Evolutionary conservation across 306 rosid genomes (phyloP).

Genomic region (Malus sieversii): DNA sequence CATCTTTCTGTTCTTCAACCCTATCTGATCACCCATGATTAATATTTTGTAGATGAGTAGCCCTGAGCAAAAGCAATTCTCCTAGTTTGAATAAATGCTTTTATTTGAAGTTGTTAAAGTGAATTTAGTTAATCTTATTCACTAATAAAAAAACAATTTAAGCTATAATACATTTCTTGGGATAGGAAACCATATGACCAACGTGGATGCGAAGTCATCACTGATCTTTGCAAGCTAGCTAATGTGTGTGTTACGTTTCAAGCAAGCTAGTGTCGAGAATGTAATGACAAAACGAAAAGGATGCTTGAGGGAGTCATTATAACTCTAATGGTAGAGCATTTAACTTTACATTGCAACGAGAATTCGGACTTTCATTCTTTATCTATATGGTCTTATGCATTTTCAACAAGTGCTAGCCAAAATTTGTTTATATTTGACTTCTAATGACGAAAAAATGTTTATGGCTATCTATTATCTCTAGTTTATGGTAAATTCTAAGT

Average conservation of each 20-base stretch:
- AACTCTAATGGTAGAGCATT: neutral
- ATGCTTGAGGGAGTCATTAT: no score
- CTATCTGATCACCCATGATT: neutral
- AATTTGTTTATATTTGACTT: no score
- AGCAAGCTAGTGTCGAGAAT: neutral
- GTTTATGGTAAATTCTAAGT: no score
- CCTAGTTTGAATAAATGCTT: constrained; percentile 1
- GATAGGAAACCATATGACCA: neutral
- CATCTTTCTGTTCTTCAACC: neutral
- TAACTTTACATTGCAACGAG: neutral
- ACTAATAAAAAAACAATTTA: neutral
- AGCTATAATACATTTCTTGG: neutral
- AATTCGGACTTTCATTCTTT: neutral
- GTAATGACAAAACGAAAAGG: neutral
- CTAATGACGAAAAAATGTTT: no score
- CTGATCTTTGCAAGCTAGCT: neutral
- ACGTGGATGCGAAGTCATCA: constrained; percentile 13
- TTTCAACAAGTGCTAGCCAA: no score
- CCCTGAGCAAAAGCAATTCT: neutral
- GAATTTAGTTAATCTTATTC: neutral
- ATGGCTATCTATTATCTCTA: no score
- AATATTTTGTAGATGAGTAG: neutral
- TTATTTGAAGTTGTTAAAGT: neutral
- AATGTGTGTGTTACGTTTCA: neutral
- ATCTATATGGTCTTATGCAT: neutral